These are phyloP conservation scores for Gillenia trifoliata DNA, from an alignment of 306 rosid genomes.

Conservation along the genomic window DNA sequence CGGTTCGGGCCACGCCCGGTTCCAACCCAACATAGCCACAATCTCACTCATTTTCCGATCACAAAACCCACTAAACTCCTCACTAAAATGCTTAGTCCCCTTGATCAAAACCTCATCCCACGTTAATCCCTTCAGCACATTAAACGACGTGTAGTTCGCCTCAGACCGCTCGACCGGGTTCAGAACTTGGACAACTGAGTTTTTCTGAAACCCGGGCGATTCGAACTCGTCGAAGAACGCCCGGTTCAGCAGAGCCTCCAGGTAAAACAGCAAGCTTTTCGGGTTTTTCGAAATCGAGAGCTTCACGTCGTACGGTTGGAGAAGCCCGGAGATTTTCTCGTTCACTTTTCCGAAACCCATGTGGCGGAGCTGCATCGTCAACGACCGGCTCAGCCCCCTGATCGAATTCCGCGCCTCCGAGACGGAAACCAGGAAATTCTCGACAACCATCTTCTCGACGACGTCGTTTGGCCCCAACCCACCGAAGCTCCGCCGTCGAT, in stretches of 20 bases:
- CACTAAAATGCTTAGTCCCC: constrained; percentile 91
- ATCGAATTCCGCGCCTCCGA: constrained; percentile 67
- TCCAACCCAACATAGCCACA: constrained; percentile 86
- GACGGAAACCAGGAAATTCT: constrained; percentile 56
- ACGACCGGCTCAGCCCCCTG: constrained; percentile 59
- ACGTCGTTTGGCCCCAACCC: constrained; percentile 10
- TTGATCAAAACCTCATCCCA: constrained; percentile 90
- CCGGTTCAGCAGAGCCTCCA: constrained; percentile 66
- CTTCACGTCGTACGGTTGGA: constrained; percentile 68
- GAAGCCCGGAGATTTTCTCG: constrained; percentile 59
- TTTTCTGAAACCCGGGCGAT: constrained; percentile 62
- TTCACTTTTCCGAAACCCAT: constrained; percentile 58
- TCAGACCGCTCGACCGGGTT: constrained; percentile 65
- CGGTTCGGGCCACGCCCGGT: constrained; percentile 93
- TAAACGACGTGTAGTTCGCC: constrained; percentile 49
- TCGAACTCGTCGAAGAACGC: constrained; percentile 88
- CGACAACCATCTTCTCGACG: constrained; percentile 26
- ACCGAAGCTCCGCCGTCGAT: not conserved
- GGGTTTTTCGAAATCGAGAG: constrained; percentile 57
- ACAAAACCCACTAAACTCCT: constrained; percentile 85
- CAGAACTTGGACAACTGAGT: constrained; percentile 33
- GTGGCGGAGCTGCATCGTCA: constrained; percentile 72
- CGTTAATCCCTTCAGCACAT: constrained; percentile 49
- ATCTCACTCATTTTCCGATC: constrained; percentile 96
- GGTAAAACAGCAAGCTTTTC: constrained; percentile 47